These are phyloP conservation scores for Mucor saturninus DNA, from an alignment of 371 early-diverging fungal species.

Conservation along the genomic window DNA sequence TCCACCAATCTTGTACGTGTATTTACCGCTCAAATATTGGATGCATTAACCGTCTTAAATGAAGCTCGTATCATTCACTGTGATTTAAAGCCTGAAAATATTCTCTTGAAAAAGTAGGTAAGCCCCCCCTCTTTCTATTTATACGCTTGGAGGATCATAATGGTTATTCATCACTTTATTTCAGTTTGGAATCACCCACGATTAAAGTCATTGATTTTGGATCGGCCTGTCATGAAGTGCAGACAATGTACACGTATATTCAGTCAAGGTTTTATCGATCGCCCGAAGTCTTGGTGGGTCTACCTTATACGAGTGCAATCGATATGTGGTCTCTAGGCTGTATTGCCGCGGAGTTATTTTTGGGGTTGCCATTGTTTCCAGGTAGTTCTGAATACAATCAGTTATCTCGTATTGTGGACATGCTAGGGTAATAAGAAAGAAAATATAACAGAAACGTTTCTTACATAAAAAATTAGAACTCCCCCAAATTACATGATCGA, in stretches of 20 bases:
- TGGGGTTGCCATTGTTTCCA: constrained; percentile 94
- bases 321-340: constrained; percentile 99
- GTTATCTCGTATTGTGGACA: constrained; percentile 88
- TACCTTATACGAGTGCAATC: constrained; percentile 87
- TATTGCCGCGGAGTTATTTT: constrained; percentile 94
- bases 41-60: constrained; percentile 83
- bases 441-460: neutral
- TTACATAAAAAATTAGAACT: constrained; percentile 41
- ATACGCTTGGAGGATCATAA: neutral
- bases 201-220: constrained; percentile 99
- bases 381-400: constrained; percentile 97
- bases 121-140: neutral
- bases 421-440: constrained; percentile 67
- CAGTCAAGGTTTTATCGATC: constrained; percentile 97
- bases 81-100: constrained; percentile 98
- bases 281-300: constrained; percentile 95
- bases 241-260: constrained; percentile 95
- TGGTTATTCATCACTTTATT: neutral
- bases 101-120: constrained; percentile 81
- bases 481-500: constrained; percentile 93
- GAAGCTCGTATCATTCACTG: constrained; percentile 93
- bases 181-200: constrained; percentile 65
- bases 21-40: constrained; percentile 88
- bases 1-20: constrained; percentile 87
- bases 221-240: constrained; percentile 90